Evolutionary conservation across 768 basidiomycete genomes (phyloP), one percentile per base, ranked within the genome.

Genomic region (Cystofilobasidium ferigula): DNA sequence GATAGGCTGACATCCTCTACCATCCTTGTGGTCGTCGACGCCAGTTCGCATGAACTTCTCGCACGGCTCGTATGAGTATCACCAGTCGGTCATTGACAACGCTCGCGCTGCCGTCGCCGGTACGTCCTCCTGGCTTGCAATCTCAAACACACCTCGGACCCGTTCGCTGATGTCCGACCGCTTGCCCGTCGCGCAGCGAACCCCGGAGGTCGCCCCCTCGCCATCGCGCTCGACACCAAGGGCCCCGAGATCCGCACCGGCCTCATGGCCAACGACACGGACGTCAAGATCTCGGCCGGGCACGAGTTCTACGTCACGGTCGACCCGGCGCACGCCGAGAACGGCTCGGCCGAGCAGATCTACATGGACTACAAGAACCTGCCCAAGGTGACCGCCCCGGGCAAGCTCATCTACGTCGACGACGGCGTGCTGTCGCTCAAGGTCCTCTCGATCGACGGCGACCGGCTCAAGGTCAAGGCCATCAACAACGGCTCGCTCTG

Each of bases 31-130:
- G 16, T 8, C 30, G 18, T 28, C n/a, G 14, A 40, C 16, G 4
- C 62, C 71, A 97, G 95, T 99, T 70, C 93, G 95, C 78, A 98
- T 99, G 95, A 99, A 99, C 83, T 99, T 98, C 77, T 98, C 94
- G 62, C 95, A 99, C 84, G 95, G 95, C 56, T 87, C 86, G 64
- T 93, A 99, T 78, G 91, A 92, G 73, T 98, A 94, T 77, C 95
- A 98, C 79, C 92, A 99, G 80, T 92, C 89, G 70, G 95, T 98
- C 71, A 91, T 99, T 75, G 93, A 98, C 80, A 98, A 98, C 81
- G 87, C 91, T 59, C 82, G 93, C 73, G 86, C 85, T 75, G 86
- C 87, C 81, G 82, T 89, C 62, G 83, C 83, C 48, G 78, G 90
- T 91, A 71, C 71, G 84, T 75, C 38, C 2, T 57, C n/a, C 58